These are phyloP conservation scores for Deinandra increscens DNA, from an alignment of 129 eudicot species.

Conservation along the genomic window DNA sequence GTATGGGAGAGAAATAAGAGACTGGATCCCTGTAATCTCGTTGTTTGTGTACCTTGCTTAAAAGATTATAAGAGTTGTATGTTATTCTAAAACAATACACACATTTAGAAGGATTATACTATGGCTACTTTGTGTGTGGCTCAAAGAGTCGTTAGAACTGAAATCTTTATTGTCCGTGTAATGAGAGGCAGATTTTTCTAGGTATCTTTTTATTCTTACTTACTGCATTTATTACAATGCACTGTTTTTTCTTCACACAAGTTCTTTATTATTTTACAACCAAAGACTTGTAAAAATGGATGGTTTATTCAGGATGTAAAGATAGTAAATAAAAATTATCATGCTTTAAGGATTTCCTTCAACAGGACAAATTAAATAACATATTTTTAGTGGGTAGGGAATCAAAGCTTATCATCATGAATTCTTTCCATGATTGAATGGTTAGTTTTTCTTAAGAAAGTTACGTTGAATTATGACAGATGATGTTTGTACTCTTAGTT, in stretches of 20 bases:
- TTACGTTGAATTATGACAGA: neutral
- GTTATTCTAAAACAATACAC: neutral
- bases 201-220: neutral
- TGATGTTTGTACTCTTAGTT: neutral
- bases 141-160: neutral
- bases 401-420: neutral
- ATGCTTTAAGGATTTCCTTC: neutral
- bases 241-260: conserved; percentile 1
- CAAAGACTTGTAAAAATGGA: neutral
- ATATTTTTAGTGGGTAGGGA: neutral
- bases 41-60: neutral
- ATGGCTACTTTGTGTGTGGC: neutral
- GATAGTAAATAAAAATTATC: neutral
- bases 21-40: neutral
- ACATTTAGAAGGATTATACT: neutral
- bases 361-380: neutral
- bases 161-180: neutral
- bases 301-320: neutral
- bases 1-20: neutral
- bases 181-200: neutral
- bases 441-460: neutral
- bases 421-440: neutral
- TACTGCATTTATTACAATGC: neutral
- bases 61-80: neutral
- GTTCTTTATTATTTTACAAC: too few species aligned